Conservation (phyloP, 768 basidiomycete genomes). For the Tulasnella calospora region DNA sequence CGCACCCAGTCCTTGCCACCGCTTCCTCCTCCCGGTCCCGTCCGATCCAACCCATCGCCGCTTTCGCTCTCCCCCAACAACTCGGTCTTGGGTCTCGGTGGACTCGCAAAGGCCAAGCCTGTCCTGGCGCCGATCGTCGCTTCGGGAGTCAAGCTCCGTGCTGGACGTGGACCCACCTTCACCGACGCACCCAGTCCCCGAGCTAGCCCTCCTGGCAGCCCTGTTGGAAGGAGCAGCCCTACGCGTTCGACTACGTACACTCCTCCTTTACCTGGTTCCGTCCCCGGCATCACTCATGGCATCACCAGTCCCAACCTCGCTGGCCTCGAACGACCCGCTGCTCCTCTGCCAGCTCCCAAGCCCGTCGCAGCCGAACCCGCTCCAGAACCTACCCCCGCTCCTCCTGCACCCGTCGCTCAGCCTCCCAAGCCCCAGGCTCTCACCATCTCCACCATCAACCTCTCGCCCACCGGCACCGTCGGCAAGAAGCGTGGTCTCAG, state of each 20-base stretch:
- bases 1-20: not conserved
- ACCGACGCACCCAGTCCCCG: not conserved
- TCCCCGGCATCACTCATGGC: not conserved
- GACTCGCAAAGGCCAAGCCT: not conserved
- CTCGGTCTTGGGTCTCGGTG: not conserved
- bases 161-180: constrained; percentile 19
- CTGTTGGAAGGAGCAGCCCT: not conserved
- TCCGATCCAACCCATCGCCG: not conserved
- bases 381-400: not conserved
- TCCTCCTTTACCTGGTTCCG: constrained; percentile 10
- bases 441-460: constrained; percentile 8
- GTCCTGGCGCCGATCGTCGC: not conserved
- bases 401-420: not conserved
- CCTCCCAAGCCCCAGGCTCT: not conserved
- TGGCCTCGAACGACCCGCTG: not conserved
- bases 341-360: not conserved
- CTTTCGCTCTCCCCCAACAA: not conserved
- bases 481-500: constrained; percentile 22
- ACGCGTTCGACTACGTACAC: constrained; percentile 8
- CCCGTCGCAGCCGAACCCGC: not conserved
- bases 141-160: constrained; percentile 5
- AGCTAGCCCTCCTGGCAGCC: constrained; percentile 16
- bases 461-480: not conserved
- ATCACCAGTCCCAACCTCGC: not conserved
- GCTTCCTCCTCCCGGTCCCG: constrained; percentile 14